A percentile compares a stretch with the other conserved stretches of the same genome.
Evolutionary conservation across 306 rosid genomes (phyloP).

Genomic region (Medicago arabica): DNA sequence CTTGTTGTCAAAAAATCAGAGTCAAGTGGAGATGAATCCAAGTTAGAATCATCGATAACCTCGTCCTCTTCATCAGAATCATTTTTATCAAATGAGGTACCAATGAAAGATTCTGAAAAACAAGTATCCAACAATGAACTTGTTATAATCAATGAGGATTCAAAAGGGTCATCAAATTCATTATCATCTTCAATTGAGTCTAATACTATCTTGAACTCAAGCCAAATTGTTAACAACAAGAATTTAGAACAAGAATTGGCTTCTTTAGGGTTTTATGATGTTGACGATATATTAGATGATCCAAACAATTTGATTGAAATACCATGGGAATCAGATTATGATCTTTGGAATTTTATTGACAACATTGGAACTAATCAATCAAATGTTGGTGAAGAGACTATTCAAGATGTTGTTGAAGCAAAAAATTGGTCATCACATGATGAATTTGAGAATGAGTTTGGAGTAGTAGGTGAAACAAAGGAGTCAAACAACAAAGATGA

Average conservation of each 20-base stretch:
- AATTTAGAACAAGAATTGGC: slow-evolving; percentile 40
- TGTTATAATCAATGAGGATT: slow-evolving; percentile 17
- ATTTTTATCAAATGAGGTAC: slow-evolving; percentile 41
- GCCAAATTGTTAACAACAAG: slow-evolving; percentile 36
- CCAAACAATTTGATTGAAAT: slow-evolving; percentile 43
- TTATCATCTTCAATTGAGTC: slow-evolving; percentile 55
- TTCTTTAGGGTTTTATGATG: slow-evolving; percentile 43
- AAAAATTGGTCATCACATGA: slow-evolving; percentile 56
- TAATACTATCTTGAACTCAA: slow-evolving; percentile 48
- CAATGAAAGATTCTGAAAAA: slow-evolving; percentile 25
- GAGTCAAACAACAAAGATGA: slow-evolving; percentile 36
- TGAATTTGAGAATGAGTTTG: slow-evolving; percentile 67
- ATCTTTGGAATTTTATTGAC: slow-evolving; percentile 74
- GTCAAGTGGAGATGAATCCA: slow-evolving; percentile 49
- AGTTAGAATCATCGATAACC: slow-evolving; percentile 59
- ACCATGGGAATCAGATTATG: slow-evolving; percentile 63
- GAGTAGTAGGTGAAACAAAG: slow-evolving; percentile 49
- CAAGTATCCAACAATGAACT: slow-evolving; percentile 42
- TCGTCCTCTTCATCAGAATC: slow-evolving; percentile 64
- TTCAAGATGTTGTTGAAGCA: slow-evolving; percentile 40
- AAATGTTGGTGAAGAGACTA: slow-evolving; percentile 40
- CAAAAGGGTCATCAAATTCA: slow-evolving; percentile 43
- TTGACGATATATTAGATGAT: slow-evolving; percentile 31
- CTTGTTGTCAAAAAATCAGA: slow-evolving; percentile 36
- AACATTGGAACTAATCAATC: slow-evolving; percentile 40